phyloP scores from a whole-genome alignment of 2,329 filamentous ascomycete genomes.

The Fonsecaea nubica region DNA sequence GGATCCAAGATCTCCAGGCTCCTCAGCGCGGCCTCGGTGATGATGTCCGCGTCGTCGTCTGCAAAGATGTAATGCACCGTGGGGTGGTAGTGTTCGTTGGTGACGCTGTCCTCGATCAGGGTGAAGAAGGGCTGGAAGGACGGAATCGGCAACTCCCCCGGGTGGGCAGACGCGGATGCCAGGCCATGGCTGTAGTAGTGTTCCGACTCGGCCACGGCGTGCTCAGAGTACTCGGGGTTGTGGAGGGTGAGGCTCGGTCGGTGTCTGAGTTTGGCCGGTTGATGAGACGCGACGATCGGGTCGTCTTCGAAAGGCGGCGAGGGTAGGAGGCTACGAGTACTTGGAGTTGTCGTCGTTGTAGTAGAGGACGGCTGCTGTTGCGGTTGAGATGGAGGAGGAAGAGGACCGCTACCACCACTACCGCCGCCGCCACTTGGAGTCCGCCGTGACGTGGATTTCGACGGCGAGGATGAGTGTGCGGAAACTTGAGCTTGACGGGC shows the following conservation, averaged over 20 bases:
- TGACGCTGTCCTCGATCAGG: conserved; percentile 77
- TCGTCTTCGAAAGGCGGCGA: conserved; percentile 39
- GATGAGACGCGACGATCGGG: conserved; percentile 29
- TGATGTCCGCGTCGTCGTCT: conserved; percentile 82
- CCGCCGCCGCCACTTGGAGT: conserved; percentile 22
- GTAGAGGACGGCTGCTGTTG: conserved; percentile 19
- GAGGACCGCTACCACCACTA: background rate
- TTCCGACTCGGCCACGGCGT: conserved; percentile 32
- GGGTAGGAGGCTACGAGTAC: conserved; percentile 30
- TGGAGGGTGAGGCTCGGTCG: conserved; percentile 25
- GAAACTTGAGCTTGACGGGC: conserved; percentile 29
- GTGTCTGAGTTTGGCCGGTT: conserved; percentile 18
- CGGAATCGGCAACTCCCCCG: conserved; percentile 18
- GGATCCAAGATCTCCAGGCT: conserved; percentile 53
- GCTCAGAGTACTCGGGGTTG: conserved; percentile 28
- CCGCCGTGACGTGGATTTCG: conserved; percentile 38
- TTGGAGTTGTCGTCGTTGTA: background rate
- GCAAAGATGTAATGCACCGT: conserved; percentile 90
- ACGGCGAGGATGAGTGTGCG: conserved; percentile 37
- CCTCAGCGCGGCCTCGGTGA: conserved; percentile 69
- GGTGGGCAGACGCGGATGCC: conserved; percentile 5
- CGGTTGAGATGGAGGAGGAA: conserved; percentile 17
- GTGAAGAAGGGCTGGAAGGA: conserved; percentile 83
- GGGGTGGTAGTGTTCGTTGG: conserved; percentile 78
- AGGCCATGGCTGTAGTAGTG: conserved; percentile 21